phyloP scores from a whole-genome alignment of 2,329 filamentous ascomycete genomes.

The Claviceps capensis region DNA sequence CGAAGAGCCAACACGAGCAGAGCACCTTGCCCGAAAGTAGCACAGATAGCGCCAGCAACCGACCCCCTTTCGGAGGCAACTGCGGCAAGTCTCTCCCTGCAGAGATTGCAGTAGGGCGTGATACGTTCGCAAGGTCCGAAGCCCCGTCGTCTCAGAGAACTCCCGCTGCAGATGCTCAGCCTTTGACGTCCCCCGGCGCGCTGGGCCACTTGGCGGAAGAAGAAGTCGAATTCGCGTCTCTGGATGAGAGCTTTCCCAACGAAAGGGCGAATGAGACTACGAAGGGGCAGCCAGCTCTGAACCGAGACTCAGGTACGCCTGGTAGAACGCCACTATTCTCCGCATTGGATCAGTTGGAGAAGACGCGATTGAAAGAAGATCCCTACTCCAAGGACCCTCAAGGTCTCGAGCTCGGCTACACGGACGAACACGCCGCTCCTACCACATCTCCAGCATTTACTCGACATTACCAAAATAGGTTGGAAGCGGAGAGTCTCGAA shows the following conservation, averaged over 20 bases:
- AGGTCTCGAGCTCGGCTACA: slow-evolving; percentile 34
- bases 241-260: slow-evolving; percentile 28
- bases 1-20: slow-evolving; percentile 7
- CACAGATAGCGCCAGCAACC: slow-evolving; percentile 1
- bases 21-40: slow-evolving; percentile 4
- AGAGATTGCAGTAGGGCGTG: slow-evolving; percentile 33
- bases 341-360: slow-evolving; percentile 2
- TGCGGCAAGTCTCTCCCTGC: slow-evolving; percentile 39
- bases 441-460: slow-evolving; percentile 22
- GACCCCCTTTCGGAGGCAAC: slow-evolving; percentile 28
- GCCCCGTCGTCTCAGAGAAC: slow-evolving; percentile 13
- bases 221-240: slow-evolving; percentile 21
- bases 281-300: slow-evolving; percentile 18
- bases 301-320: slow-evolving; percentile 10
- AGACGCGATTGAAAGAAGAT: slow-evolving; percentile 16
- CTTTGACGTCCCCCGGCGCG: background rate
- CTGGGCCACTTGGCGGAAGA: slow-evolving; percentile 10
- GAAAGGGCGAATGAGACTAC: slow-evolving; percentile 9
- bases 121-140: slow-evolving; percentile 12
- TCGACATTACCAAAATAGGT: slow-evolving; percentile 15
- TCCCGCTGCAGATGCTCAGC: background rate
- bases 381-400: slow-evolving; percentile 31
- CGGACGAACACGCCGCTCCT: slow-evolving; percentile 26
- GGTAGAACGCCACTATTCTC: slow-evolving; percentile 1
- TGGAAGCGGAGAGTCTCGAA: background rate